Conservation (phyloP, 2,329 filamentous ascomycete species). For the Fusarium sp. region DNA sequence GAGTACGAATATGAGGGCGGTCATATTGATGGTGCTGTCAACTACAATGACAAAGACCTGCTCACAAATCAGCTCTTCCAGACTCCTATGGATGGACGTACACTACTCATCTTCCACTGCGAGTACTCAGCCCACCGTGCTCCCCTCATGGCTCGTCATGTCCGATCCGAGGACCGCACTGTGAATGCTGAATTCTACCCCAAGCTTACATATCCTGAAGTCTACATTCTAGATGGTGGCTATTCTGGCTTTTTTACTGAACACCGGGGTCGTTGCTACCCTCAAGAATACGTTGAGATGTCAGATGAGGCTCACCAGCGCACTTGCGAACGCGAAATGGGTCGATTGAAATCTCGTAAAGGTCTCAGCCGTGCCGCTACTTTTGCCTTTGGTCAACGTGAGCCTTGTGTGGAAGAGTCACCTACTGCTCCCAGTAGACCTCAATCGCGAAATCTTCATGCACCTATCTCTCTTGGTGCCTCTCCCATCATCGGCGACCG, state of each 20-base stretch:
- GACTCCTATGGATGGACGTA: conserved; percentile 74
- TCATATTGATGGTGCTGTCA: conserved; percentile 92
- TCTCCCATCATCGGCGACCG: conserved; percentile 64
- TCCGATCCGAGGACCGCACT: conserved; percentile 89
- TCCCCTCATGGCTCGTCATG: conserved; percentile 94
- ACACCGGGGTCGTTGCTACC: conserved; percentile 85
- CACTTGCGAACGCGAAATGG: conserved; percentile 94
- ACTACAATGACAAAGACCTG: conserved; percentile 96
- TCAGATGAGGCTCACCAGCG: conserved; percentile 89
- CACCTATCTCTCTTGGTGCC: conserved; percentile 59
- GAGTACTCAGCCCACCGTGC: conserved; percentile 98
- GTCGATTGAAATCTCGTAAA: conserved; percentile 89
- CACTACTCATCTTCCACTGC: conserved; percentile 93
- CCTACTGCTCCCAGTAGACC: conserved; percentile 67
- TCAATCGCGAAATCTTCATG: conserved; percentile 53
- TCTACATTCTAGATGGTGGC: conserved; percentile 96
- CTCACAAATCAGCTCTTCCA: conserved; percentile 84
- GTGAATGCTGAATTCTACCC: conserved; percentile 90
- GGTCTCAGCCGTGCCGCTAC: conserved; percentile 91
- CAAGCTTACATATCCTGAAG: conserved; percentile 90
- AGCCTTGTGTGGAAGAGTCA: conserved; percentile 68
- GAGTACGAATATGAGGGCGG: conserved; percentile 99
- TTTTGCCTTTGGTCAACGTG: conserved; percentile 89
- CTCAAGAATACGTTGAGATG: conserved; percentile 98
- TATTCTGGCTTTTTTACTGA: conserved; percentile 93